Conservation (phyloP, 2,329 filamentous ascomycete genomes). For the Coniochaeta sp. region DNA sequence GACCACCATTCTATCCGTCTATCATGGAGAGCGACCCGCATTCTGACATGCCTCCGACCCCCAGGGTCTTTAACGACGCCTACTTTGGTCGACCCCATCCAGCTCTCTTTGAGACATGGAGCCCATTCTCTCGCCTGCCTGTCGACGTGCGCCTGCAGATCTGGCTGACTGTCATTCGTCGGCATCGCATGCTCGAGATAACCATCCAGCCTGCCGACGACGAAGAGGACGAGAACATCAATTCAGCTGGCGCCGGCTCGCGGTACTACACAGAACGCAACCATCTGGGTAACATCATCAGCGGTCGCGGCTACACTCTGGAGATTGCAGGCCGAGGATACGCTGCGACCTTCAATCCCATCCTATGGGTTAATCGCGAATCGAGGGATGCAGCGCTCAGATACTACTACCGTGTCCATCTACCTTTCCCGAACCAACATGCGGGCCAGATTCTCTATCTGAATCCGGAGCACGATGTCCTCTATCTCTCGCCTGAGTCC, state of each 20-base stretch:
- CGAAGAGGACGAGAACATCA: neutral
- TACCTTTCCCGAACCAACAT: neutral
- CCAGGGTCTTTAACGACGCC: neutral
- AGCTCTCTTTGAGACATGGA: neutral
- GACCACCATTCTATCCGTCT: neutral
- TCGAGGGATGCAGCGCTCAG: neutral
- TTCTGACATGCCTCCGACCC: neutral
- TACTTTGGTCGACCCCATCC: neutral
- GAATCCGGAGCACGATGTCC: conserved; percentile 7
- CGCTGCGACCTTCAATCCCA: neutral
- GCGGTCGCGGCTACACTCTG: neutral
- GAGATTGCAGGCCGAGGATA: neutral
- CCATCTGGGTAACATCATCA: neutral
- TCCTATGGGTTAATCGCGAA: neutral
- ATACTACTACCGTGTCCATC: conserved; percentile 3
- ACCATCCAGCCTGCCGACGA: neutral
- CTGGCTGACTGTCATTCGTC: neutral
- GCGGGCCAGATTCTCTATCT: conserved; percentile 3
- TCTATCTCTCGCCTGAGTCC: neutral
- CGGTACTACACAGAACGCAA: neutral
- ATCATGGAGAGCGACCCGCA: neutral
- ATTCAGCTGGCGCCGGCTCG: neutral
- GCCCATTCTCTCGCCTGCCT: neutral
- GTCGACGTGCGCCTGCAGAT: neutral
- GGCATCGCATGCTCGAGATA: neutral